Evolutionary conservation across 805 yeast species (phyloP).

Genomic region (Hagleromyces aurorensis): DNA sequence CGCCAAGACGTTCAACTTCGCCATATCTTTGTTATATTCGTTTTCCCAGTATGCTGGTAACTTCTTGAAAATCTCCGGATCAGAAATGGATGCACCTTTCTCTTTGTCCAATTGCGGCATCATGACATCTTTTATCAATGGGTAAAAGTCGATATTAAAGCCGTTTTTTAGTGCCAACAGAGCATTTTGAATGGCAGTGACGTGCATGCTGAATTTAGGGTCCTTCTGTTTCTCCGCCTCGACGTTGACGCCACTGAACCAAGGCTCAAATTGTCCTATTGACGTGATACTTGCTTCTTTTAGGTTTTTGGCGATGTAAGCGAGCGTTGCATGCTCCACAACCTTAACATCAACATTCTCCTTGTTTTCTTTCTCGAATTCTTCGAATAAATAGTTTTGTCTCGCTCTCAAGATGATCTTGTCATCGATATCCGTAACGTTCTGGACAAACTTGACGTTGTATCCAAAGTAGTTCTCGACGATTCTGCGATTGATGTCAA

Average conservation of each 20-base stretch:
- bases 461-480: slow-evolving; percentile 88
- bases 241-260: slow-evolving; percentile 46
- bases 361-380: slow-evolving; percentile 36
- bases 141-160: slow-evolving; percentile 36
- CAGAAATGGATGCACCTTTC: slow-evolving; percentile 69
- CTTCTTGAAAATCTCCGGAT: slow-evolving; percentile 73
- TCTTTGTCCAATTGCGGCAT: slow-evolving; percentile 66
- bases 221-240: slow-evolving; percentile 43
- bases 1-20: slow-evolving; percentile 70
- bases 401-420: slow-evolving; percentile 93
- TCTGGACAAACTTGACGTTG: slow-evolving; percentile 81
- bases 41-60: slow-evolving; percentile 88
- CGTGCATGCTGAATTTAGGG: slow-evolving; percentile 86
- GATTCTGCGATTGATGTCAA: slow-evolving; percentile 86
- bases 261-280: slow-evolving; percentile 37
- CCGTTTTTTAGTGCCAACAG: slow-evolving; percentile 15
- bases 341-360: slow-evolving; percentile 30
- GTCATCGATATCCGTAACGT: slow-evolving; percentile 98
- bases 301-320: slow-evolving; percentile 48
- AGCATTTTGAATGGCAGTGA: slow-evolving; percentile 56
- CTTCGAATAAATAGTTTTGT: slow-evolving; percentile 71
- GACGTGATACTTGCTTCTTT: slow-evolving; percentile 26
- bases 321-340: slow-evolving; percentile 37
- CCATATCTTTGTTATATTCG: slow-evolving; percentile 81
- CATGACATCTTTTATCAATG: slow-evolving; percentile 60